Conservation (phyloP, 2,329 filamentous ascomycete genomes). For the Aspergillus quadricinctus region DNA sequence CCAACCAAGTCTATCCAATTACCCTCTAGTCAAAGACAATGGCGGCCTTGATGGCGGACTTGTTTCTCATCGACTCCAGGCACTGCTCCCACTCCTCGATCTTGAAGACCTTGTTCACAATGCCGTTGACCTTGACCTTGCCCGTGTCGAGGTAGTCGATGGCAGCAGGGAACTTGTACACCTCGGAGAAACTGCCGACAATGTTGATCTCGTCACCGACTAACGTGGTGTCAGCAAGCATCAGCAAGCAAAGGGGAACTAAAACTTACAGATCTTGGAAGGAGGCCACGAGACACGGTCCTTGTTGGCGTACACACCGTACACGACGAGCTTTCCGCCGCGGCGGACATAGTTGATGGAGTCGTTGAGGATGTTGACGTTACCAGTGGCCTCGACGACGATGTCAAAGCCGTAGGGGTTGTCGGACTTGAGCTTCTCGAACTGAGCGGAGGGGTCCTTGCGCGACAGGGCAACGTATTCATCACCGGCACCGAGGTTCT, state of each 20-base stretch:
- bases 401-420: constrained; percentile 72
- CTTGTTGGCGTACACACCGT: constrained; percentile 63
- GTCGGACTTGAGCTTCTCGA: constrained; percentile 57
- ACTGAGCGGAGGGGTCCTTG: constrained; percentile 54
- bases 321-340: constrained; percentile 67
- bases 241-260: not conserved
- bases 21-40: constrained; percentile 60
- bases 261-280: constrained; percentile 61
- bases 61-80: constrained; percentile 66
- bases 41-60: constrained; percentile 69
- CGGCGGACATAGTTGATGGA: constrained; percentile 67
- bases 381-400: constrained; percentile 67
- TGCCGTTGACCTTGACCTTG: constrained; percentile 53
- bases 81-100: constrained; percentile 70
- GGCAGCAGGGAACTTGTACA: constrained; percentile 63
- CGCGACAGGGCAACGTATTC: constrained; percentile 46
- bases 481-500: constrained; percentile 45
- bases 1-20: not conserved
- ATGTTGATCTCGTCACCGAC: constrained; percentile 64
- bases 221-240: constrained; percentile 14
- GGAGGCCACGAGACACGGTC: constrained; percentile 65
- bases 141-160: constrained; percentile 49
- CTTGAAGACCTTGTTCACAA: constrained; percentile 69
- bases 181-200: constrained; percentile 68
- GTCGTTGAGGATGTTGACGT: constrained; percentile 64